Base-by-base conservation (phyloP, 2,329 filamentous ascomycete species). In the Scedosporium aurantiacum region DNA sequence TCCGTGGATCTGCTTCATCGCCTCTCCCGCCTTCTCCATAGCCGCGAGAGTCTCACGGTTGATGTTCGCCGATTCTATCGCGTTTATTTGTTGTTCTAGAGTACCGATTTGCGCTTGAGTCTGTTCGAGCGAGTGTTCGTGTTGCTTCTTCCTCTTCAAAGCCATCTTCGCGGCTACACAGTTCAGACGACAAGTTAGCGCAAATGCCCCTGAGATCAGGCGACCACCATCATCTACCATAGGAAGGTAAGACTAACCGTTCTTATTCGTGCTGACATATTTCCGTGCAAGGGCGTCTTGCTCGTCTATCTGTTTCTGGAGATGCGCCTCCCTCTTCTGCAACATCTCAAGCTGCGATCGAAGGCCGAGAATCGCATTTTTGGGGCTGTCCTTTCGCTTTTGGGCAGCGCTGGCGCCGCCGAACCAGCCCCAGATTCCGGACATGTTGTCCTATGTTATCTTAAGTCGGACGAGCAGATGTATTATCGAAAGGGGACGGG, bases 41-140 rank as follows among this genome's bases (percentile, higher is more conserved):
- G 92, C 93, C 67, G 88, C 84, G 66, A 97, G 80, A 12, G 94
- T 99, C 80, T 97, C 92, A 76, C 93, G 87, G 81, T 99, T 99
- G 79, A 99, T 97, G 74, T 97, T 99, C 64, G 94, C 94, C 57
- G 92, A 91, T 76, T 99, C 94, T 78, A 99, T 97, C 63, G 90
- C 88, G 74, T 94, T 94, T 71, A 97, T 95, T 74, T 99, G 91
- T 71, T 92, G 89, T 74, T 99, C 94, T 54, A 99, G 81, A 23
- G 94, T 96, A 68, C 86, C 85, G 70, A 97, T 95, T 76, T 97
- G 93, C 37, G 88, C 85, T 63, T 85, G 82, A 1, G 93, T 97
- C 76, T 97, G 92, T 67, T 96, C 91, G 63, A 97, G 84, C 62
- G 90, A 90, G 74, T 92, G 88, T 75, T 97, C 91, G 70, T 94